Conservation (phyloP, 108 stramenopile species). For the Nitzschia palea region DNA sequence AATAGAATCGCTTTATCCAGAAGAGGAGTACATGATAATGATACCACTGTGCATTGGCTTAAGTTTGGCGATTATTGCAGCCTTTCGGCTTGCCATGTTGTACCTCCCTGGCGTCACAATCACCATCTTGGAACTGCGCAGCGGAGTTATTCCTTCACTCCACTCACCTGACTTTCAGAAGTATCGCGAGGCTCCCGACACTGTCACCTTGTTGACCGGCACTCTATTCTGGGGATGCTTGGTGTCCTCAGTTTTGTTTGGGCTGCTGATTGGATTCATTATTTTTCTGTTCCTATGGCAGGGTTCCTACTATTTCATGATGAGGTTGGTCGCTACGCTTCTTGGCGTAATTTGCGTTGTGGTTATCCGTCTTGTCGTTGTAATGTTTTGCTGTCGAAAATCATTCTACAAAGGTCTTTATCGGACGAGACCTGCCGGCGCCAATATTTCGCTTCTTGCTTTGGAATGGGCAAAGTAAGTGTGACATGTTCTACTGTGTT, state of each 20-base stretch:
- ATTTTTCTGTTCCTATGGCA: not conserved
- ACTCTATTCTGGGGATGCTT: not conserved
- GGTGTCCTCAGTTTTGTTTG: not conserved
- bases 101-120: constrained; percentile 22
- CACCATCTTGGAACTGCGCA: constrained; percentile 36
- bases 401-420: constrained; percentile 14
- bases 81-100: not conserved
- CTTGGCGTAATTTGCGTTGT: not conserved
- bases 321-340: not conserved
- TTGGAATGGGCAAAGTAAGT: constrained; percentile 22
- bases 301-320: not conserved
- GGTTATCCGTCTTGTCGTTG: not conserved
- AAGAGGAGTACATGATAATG: constrained; percentile 3
- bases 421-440: constrained; percentile 13
- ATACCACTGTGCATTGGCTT: constrained; percentile 16
- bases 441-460: constrained; percentile 13
- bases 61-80: constrained; percentile 8
- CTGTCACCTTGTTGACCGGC: not conserved
- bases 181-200: constrained; percentile 23
- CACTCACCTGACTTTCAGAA: constrained; percentile 16
- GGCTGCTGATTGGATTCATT: not conserved
- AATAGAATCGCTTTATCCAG: not conserved
- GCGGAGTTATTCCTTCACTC: constrained; percentile 36
- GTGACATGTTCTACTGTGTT: too few relatives aligned
- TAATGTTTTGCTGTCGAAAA: not conserved